Evolutionary conservation across 2,329 filamentous ascomycete species (phyloP), one percentile per base, ranked within the genome.

Genomic region (Pseudocercospora vitis): DNA sequence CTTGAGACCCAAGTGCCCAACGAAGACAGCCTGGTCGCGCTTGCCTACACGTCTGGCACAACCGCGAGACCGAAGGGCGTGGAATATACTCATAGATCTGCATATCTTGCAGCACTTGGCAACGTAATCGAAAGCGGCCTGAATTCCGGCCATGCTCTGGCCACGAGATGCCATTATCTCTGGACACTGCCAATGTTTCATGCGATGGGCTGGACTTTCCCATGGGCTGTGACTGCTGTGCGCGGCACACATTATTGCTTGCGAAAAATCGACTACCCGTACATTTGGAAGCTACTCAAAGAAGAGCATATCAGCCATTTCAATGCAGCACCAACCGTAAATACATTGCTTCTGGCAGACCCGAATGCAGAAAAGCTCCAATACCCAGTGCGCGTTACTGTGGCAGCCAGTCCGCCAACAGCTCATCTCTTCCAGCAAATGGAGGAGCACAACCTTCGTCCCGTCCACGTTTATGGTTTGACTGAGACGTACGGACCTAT

Each of bases 191-290:
- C 92, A 0, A 90, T 96, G 90, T 92, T 84, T 71, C 87, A 85
- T 62, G 77, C 82, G 6, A 81, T 78, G 70, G 81, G 80, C 72
- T 71, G 70, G 68, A 70, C 68, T 1, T 71, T 71, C 48, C 68
- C 67, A 3, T 71, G 68, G 94, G 82, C 91, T 1, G 81, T 96
- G n/a, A 95, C 90, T 8, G 90, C 91, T 1, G 91, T 94, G 3
- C 81, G 94, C 57, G 94, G 92, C n/a, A 95, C 92, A 2, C 91
- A 97, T 71, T 91, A 96, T 69, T 96, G 91, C 65, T 78, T 99
- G 14, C 83, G 94, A 56, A 97, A 96, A 76, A 89, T 99, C 60
- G 91, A 97, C 73, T 99, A 99, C 68, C 84, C 89, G 0, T 78
- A 92, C 54, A 95, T 99, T 56, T 99, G 94, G 94, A 81, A 82